Evolutionary conservation across 78 protist genomes (phyloP), one percentile per base, ranked within the genome.

Genomic region (Chrysochromulina tobinii): DNA sequence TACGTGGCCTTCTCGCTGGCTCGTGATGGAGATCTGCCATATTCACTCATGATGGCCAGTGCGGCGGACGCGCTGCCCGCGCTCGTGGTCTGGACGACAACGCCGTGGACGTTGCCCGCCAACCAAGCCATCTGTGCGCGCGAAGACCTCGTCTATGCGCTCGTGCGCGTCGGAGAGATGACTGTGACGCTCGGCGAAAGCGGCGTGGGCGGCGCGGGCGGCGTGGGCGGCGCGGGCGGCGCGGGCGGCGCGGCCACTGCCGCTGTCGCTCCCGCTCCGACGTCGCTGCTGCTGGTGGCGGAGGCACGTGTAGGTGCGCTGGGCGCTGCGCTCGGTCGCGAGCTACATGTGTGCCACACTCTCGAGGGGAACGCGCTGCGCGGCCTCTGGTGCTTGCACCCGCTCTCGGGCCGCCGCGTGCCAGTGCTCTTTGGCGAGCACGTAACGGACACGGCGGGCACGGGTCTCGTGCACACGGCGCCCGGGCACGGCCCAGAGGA

Each of bases 31-130:
- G 73, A 0, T 25, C 48, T 68, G 73, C 20, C 23, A 25, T 20
- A 25, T 21, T 68, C 23, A 25, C 73, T 38, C 38, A 38, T 0
- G 38, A 38, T 38, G 53, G 55, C 23, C n/a, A 20, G 66, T 5
- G 6, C 50, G 8, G 23, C 57, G n/a, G 23, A 3, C 25, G 87
- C 38, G 55, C 27, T 0, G 27, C 48, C 38, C 38, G 8, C 92
- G 21, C 96, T 94, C 21, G 72, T 95, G 54, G 68, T 95, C 79
- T 99, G 99, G 99, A 99, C 99, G 23, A 99, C 99, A 25, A 99
- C 99, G 12, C 99, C 99, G 53, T 99, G 99, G 99, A 98, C 99
- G 1, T 94, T 99, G 17, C 99, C 99, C 38, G 87, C 96, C 73
- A 99, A 99, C 95, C 91, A 98, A 17, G 99, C 95, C 59, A 79